These are phyloP conservation scores for Kurtzmaniella fragi DNA, from an alignment of 805 yeast species.

Conservation along the genomic window DNA sequence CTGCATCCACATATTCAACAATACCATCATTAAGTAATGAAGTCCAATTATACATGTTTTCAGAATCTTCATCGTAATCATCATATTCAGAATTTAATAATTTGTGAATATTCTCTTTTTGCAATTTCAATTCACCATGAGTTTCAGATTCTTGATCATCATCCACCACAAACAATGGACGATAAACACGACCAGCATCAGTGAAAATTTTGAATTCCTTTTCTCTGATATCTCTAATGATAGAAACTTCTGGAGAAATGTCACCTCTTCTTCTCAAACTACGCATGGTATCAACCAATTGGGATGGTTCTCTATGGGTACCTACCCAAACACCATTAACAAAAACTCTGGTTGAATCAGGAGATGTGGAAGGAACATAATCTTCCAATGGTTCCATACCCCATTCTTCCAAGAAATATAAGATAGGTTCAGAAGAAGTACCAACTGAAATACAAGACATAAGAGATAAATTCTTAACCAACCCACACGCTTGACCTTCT, in stretches of 20 bases:
- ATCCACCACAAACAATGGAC: slow-evolving; percentile 92
- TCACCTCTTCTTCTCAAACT: slow-evolving; percentile 92
- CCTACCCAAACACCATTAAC: slow-evolving; percentile 99
- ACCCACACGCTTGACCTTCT: slow-evolving; percentile 99
- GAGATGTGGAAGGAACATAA: slow-evolving; percentile 86
- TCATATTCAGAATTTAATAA: slow-evolving; percentile 62
- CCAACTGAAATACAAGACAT: slow-evolving; percentile 99
- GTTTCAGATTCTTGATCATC: slow-evolving; percentile 68
- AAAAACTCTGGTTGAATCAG: slow-evolving; percentile 89
- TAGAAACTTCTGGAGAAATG: slow-evolving; percentile 92
- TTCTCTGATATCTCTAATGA: slow-evolving; percentile 95
- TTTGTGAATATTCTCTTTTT: slow-evolving; percentile 76
- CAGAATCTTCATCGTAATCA: slow-evolving; percentile 52
- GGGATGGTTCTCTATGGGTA: slow-evolving; percentile 94
- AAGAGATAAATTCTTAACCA: slow-evolving; percentile 90
- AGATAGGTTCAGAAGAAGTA: slow-evolving; percentile 91
- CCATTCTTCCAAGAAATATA: slow-evolving; percentile 94
- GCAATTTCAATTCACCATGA: slow-evolving; percentile 75
- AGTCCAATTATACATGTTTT: slow-evolving; percentile 68
- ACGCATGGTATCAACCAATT: slow-evolving; percentile 84
- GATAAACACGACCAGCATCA: slow-evolving; percentile 97
- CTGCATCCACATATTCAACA: slow-evolving; percentile 96
- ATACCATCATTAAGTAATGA: slow-evolving; percentile 79
- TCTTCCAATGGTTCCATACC: slow-evolving; percentile 98
- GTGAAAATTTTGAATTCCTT: slow-evolving; percentile 94